These are phyloP conservation scores for Chlorella sp. DNA, from an alignment of 139 green algal genomes.

Conservation along the genomic window DNA sequence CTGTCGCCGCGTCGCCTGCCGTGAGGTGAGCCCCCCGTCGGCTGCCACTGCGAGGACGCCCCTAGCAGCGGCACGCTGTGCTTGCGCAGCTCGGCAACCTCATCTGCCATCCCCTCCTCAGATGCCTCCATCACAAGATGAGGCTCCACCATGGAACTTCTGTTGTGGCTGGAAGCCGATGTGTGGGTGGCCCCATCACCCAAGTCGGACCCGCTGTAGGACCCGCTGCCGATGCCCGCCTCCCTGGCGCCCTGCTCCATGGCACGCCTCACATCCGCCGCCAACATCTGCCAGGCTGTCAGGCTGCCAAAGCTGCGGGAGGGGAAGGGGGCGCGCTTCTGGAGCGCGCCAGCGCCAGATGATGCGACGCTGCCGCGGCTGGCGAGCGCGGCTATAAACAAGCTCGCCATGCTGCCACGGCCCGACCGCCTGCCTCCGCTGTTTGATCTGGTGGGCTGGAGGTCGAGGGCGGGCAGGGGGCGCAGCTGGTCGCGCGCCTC, in stretches of 20 bases:
- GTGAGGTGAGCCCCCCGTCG: not conserved
- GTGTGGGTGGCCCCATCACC: not conserved
- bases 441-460: not conserved
- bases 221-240: not conserved
- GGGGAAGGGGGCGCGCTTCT: not conserved
- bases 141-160: not conserved
- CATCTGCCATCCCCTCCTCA: not conserved
- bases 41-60: not conserved
- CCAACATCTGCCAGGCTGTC: conserved; percentile 41
- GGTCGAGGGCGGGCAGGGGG: not conserved
- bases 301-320: conserved; percentile 19
- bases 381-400: not conserved
- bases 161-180: not conserved
- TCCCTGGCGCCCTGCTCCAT: not conserved
- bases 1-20: too few relatives aligned
- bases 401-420: not conserved
- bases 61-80: not conserved
- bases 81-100: not conserved
- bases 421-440: not conserved
- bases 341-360: not conserved
- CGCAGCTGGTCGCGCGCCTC: not conserved
- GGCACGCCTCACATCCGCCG: conserved; percentile 18
- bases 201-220: not conserved
- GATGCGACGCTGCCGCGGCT: not conserved
- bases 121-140: not conserved